Evolutionary conservation across 768 basidiomycete species (phyloP).

Genomic region (Clitopilus hobsonii): DNA sequence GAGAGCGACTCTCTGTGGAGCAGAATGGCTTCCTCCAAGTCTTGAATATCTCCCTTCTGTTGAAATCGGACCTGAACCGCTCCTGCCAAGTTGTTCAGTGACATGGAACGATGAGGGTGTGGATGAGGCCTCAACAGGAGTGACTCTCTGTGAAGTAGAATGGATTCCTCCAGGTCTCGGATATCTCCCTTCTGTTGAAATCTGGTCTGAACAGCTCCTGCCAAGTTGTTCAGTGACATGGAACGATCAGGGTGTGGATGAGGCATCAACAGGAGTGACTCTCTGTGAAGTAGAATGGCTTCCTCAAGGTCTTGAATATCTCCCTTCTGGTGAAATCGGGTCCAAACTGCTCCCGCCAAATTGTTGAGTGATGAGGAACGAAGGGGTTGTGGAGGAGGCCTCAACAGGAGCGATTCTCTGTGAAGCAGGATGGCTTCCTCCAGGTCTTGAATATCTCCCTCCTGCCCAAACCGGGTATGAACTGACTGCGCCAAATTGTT

Average conservation of each 20-base stretch:
- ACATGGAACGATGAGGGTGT: not conserved
- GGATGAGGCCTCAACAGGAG: not conserved
- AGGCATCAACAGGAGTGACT: not conserved
- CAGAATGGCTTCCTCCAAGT: too few species aligned
- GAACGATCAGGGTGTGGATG: too few species aligned
- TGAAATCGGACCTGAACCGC: not conserved
- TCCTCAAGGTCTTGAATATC: too few species aligned
- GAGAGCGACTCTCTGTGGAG: not conserved
- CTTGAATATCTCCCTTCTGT: too few species aligned
- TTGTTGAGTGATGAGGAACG: too few species aligned
- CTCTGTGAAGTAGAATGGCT: not conserved
- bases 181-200: not conserved
- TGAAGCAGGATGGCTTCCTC: not conserved
- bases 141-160: not conserved
- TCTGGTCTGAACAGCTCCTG: not conserved
- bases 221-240: not conserved
- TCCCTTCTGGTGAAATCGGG: too few species aligned
- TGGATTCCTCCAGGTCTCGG: not conserved
- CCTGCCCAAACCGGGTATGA: not conserved
- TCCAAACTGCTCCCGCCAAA: too few species aligned
- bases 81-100: not conserved
- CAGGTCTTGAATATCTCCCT: not conserved
- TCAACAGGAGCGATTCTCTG: too few species aligned
- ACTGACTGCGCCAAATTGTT: not conserved
- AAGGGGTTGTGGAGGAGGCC: too few species aligned